Base-by-base conservation (phyloP, 345 rosid genomes). In the Limnanthes douglasii region DNA sequence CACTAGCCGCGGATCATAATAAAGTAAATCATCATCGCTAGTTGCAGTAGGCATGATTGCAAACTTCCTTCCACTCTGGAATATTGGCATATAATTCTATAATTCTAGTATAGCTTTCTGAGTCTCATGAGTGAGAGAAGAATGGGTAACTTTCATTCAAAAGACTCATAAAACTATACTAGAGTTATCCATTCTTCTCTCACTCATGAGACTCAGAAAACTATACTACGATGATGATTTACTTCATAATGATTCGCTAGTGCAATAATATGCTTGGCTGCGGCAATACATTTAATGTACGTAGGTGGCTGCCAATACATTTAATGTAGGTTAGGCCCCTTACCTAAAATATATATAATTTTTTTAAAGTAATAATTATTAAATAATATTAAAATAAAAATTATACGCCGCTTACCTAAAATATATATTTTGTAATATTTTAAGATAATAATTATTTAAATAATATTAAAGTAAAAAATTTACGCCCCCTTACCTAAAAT, bases 41-140 rank as follows among this genome's bases (percentile, higher is more conserved):
- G 80, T 66, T 14, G 98, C 98, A 52, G 86, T 88, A 15, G 97
- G 97, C 41, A 62, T 79, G 45, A 88, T 81, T 68, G 83, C 95
- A 65, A 79, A 88, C 31, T 64, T 50, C 11, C 82, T 94, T 41
- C 98, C 98, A 50, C 95, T 88, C 54, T 84, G 98, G 50, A 88
- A 84, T 36, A 88, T 74, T 1, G 95, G 95, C 37, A 94, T 95
- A 45, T 88, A 88, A 51, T 60, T 75, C 17, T 85, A 46, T 18
- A 95, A 94, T 50, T 83, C 86, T 39, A 79, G 28, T 50, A 88
- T 77, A 2, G 93, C 66, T 65, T 83, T 83, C 72, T 88, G 84
- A 0, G 95, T 63, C 36, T 79, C 72, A 53, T 74, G 92, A 95
- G 83, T 88, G 66, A 88, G 53, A 4, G 56, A 37, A 43, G 97